Evolutionary conservation across 768 basidiomycete species (phyloP).

Genomic region (Trametes coccinea): DNA sequence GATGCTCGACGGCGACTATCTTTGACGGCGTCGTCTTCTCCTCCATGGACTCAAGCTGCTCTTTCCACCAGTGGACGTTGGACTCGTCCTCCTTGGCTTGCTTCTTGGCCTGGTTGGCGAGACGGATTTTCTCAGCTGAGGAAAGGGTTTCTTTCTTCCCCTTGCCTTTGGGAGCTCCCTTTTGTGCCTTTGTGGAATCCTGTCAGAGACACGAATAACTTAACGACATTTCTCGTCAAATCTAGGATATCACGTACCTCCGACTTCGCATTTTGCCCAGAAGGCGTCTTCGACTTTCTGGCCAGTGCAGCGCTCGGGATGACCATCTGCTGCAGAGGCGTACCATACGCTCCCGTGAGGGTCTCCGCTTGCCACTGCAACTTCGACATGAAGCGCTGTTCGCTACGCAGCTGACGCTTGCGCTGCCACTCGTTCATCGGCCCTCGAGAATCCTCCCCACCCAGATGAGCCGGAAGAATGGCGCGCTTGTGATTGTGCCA

Average conservation of each 20-base stretch:
- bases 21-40: conserved; percentile 37
- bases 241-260: conserved; percentile 16
- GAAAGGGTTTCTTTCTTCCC: conserved; percentile 36
- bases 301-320: conserved; percentile 42
- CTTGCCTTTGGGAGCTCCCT: conserved; percentile 16
- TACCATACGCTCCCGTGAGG: conserved; percentile 62
- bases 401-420: conserved; percentile 37
- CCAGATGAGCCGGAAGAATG: conserved; percentile 55
- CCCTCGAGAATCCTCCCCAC: conserved; percentile 41
- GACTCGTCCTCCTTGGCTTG: conserved; percentile 40
- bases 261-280: neutral
- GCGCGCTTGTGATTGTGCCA: conserved; percentile 57
- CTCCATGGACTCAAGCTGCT: conserved; percentile 43
- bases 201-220: neutral
- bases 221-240: neutral
- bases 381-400: conserved; percentile 60
- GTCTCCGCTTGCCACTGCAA: conserved; percentile 62
- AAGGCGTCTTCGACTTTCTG: conserved; percentile 5
- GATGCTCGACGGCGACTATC: conserved; percentile 35
- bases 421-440: conserved; percentile 39
- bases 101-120: conserved; percentile 48
- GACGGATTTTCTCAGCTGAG: conserved; percentile 43
- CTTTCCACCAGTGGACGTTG: conserved; percentile 53
- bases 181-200: neutral
- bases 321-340: conserved; percentile 49